A percentile compares a stretch with the other conserved stretches of the same genome.
phyloP scores from a whole-genome alignment of 768 basidiomycete genomes.

The Termitomyces bulborhizus region DNA sequence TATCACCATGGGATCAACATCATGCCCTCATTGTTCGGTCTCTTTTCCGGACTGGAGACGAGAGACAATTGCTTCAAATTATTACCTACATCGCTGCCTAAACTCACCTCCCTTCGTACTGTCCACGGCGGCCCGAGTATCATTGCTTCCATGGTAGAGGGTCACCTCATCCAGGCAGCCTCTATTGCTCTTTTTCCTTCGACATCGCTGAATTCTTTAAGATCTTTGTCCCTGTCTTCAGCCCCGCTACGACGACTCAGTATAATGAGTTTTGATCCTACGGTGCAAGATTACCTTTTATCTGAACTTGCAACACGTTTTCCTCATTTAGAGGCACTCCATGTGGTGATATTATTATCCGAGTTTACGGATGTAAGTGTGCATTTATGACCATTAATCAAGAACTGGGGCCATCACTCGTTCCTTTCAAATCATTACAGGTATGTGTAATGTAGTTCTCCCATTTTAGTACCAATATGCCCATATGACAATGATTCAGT shows the following conservation, averaged over 20 bases:
- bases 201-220: constrained; percentile 32
- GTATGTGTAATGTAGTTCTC: constrained; percentile 14
- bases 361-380: constrained; percentile 40
- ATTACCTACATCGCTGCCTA: constrained; percentile 35
- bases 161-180: constrained; percentile 40
- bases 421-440: constrained; percentile 35
- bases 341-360: constrained; percentile 50
- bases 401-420: constrained; percentile 32
- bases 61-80: constrained; percentile 26
- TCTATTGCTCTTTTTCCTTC: constrained; percentile 47
- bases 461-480: neutral
- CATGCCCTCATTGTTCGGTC: constrained; percentile 18
- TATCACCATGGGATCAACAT: constrained; percentile 28
- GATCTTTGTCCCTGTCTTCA: constrained; percentile 33
- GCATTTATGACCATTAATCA: neutral
- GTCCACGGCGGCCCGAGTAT: constrained; percentile 44
- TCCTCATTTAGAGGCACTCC: constrained; percentile 49
- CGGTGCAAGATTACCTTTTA: constrained; percentile 37
- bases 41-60: constrained; percentile 7
- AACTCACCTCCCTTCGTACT: constrained; percentile 43
- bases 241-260: constrained; percentile 43
- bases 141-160: constrained; percentile 38
- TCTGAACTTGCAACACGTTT: constrained; percentile 41
- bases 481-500: constrained; percentile 22
- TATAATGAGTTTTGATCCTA: constrained; percentile 51